phyloP scores from a whole-genome alignment of 306 rosid species.

The Hippophae gyantsensis region DNA sequence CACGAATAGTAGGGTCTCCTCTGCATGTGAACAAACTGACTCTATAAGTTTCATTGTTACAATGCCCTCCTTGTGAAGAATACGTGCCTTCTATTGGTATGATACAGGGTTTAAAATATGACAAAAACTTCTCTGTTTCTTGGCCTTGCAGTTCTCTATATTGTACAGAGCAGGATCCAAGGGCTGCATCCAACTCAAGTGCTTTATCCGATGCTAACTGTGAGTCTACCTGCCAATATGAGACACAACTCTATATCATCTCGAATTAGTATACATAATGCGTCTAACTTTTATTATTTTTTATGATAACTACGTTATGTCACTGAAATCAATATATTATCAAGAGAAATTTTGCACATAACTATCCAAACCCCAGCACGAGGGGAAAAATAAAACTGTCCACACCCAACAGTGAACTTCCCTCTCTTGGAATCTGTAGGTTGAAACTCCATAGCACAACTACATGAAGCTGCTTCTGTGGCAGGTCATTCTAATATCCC shows the following conservation, averaged over 20 bases:
- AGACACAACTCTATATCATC: slow-evolving; percentile 4
- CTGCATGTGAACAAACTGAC: slow-evolving; percentile 67
- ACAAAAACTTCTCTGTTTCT: slow-evolving; percentile 72
- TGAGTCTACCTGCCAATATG: slow-evolving; percentile 59
- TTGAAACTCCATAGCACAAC: neutral
- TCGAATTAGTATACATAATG: neutral
- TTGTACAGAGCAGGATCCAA: slow-evolving; percentile 92
- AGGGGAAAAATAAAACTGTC: neutral
- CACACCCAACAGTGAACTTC: neutral
- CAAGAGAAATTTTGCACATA: slow-evolving; percentile 1
- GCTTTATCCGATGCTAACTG: slow-evolving; percentile 82
- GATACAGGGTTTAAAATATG: slow-evolving; percentile 82
- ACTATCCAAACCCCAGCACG: neutral
- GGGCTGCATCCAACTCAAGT: slow-evolving; percentile 81
- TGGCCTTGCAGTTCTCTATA: slow-evolving; percentile 84
- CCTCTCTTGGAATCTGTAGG: slow-evolving; percentile 2
- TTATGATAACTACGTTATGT: neutral
- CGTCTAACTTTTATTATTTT: slow-evolving; percentile 2
- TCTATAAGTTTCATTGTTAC: slow-evolving; percentile 51
- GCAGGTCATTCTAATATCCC: no score
- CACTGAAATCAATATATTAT: slow-evolving; percentile 7
- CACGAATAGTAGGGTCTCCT: slow-evolving; percentile 86
- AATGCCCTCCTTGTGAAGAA: slow-evolving; percentile 42
- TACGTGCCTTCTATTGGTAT: slow-evolving; percentile 79
- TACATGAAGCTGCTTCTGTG: no score